These are phyloP conservation scores for Trichomonascaceae sp. DNA, from an alignment of 1,139 yeast species.

Conservation along the genomic window DNA sequence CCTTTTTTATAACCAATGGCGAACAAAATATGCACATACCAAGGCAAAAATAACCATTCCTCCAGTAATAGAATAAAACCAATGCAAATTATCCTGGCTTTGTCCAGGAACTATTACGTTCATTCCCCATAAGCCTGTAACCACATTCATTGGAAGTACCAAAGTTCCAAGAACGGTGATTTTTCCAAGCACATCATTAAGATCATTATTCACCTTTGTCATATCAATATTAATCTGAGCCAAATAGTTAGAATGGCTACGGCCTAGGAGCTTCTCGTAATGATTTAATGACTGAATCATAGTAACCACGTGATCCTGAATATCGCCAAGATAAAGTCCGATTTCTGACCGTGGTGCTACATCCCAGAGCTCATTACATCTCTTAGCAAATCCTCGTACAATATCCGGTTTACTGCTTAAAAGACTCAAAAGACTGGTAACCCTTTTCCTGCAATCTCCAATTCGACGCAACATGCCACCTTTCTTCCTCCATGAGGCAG, in stretches of 20 bases:
- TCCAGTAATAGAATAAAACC: constrained; percentile 57
- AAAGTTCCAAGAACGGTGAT: constrained; percentile 92
- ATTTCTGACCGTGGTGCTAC: constrained; percentile 70
- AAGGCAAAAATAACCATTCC: constrained; percentile 31
- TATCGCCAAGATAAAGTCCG: constrained; percentile 88
- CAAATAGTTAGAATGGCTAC: constrained; percentile 89
- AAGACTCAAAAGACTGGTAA: constrained; percentile 80
- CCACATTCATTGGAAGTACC: constrained; percentile 86
- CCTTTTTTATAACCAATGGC: neutral
- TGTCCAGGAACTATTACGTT: constrained; percentile 96
- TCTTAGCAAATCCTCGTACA: constrained; percentile 84
- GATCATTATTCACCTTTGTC: constrained; percentile 96
- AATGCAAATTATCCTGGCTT: constrained; percentile 47
- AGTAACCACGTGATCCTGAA: constrained; percentile 78
- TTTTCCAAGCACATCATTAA: constrained; percentile 92
- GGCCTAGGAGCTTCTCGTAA: constrained; percentile 84
- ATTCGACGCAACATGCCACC: constrained; percentile 93
- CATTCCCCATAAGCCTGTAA: constrained; percentile 99
- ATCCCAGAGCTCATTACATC: constrained; percentile 81
- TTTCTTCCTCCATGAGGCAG: constrained; percentile 80
- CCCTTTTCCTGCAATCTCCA: constrained; percentile 91
- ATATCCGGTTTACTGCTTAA: constrained; percentile 94
- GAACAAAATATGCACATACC: constrained; percentile 23
- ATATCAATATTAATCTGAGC: constrained; percentile 96
- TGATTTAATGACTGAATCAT: constrained; percentile 94